Conservation (phyloP, 208 protist genomes). For the Trypanosoma rangeli region DNA sequence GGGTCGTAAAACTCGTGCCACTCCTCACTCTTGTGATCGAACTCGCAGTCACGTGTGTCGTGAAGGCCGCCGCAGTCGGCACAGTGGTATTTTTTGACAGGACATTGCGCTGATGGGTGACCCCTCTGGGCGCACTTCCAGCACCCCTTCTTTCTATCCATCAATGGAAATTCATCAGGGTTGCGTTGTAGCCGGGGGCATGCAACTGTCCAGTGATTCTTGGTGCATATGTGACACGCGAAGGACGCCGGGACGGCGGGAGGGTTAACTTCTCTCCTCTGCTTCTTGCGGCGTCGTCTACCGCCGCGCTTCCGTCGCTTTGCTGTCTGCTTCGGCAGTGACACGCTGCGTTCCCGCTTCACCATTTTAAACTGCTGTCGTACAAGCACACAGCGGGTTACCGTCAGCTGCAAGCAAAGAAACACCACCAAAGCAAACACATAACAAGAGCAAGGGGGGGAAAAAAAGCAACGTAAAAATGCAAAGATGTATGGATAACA, state of each 20-base stretch:
- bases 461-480: background rate
- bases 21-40: conserved; percentile 69
- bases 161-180: conserved; percentile 56
- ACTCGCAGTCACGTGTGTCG: conserved; percentile 76
- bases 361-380: conserved; percentile 7
- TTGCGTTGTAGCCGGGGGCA: conserved; percentile 51
- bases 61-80: conserved; percentile 85
- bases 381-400: background rate
- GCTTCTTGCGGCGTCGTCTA: conserved; percentile 15
- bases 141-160: conserved; percentile 65
- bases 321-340: conserved; percentile 18
- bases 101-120: conserved; percentile 63
- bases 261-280: background rate
- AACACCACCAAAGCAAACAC: conserved; percentile 15
- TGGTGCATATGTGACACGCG: conserved; percentile 78
- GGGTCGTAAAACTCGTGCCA: conserved; percentile 89
- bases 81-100: conserved; percentile 61
- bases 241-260: conserved; percentile 43
- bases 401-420: background rate
- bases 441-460: conserved; percentile 5
- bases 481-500: background rate
- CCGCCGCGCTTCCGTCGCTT: conserved; percentile 24
- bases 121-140: conserved; percentile 76
- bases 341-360: conserved; percentile 27
- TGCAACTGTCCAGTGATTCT: conserved; percentile 81